These are phyloP conservation scores for Peniophora sp. DNA, from an alignment of 1,284 basidiomycete genomes.

Conservation along the genomic window DNA sequence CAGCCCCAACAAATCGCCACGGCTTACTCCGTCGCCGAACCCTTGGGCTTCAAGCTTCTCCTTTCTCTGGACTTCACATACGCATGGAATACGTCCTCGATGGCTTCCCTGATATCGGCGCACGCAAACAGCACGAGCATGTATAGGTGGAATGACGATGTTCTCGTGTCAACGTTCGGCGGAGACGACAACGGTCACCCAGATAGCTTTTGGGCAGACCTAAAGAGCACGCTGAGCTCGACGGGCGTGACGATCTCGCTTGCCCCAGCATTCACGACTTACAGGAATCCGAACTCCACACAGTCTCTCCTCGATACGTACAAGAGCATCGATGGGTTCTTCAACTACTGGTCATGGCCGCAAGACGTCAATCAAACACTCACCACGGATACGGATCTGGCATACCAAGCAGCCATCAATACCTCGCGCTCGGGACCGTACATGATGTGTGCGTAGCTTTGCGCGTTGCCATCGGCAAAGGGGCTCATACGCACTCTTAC, in stretches of 20 bases:
- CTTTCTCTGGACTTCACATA: conserved; percentile 26
- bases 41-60: conserved; percentile 22
- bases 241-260: conserved; percentile 20
- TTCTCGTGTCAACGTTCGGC: conserved; percentile 24
- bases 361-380: conserved; percentile 19
- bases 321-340: conserved; percentile 25
- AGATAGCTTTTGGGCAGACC: conserved; percentile 20
- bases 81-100: conserved; percentile 16
- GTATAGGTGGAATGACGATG: conserved; percentile 18
- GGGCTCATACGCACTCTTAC: neutral
- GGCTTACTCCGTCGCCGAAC: conserved; percentile 22
- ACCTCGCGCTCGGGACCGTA: conserved; percentile 19
- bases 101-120: conserved; percentile 8
- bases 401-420: conserved; percentile 11
- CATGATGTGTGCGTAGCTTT: conserved; percentile 23
- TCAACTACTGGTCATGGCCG: conserved; percentile 31
- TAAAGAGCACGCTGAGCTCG: conserved; percentile 19
- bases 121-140: conserved; percentile 18
- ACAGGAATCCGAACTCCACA: conserved; percentile 18
- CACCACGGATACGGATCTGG: conserved; percentile 24
- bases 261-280: conserved; percentile 24
- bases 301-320: conserved; percentile 17
- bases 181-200: conserved; percentile 18
- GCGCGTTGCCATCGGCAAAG: neutral
- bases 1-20: conserved; percentile 19